phyloP scores from a whole-genome alignment of 1,284 basidiomycete species.

The Microbotryum silenes-acaulis region DNA sequence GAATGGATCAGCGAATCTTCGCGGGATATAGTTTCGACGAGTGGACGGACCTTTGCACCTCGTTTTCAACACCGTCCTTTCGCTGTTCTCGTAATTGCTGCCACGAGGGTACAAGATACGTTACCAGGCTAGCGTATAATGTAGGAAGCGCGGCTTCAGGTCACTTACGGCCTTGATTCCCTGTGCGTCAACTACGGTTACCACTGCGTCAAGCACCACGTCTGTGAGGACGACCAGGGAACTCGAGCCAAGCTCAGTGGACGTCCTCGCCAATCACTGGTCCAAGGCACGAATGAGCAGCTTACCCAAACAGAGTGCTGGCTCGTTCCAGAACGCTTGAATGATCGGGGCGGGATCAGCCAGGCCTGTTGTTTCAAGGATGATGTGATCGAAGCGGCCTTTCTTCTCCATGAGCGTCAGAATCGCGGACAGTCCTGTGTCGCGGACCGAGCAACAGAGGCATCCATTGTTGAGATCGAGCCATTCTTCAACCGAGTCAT shows the following conservation, averaged over 20 bases:
- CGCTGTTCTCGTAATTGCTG: constrained; percentile 78
- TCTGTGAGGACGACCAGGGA: constrained; percentile 52
- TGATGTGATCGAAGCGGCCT: constrained; percentile 81
- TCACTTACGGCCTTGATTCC: constrained; percentile 23
- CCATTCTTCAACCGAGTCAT: constrained; percentile 59
- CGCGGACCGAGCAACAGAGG: constrained; percentile 88
- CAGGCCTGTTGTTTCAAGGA: constrained; percentile 85
- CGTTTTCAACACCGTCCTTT: constrained; percentile 58
- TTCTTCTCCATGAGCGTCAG: constrained; percentile 53
- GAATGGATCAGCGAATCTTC: not conserved
- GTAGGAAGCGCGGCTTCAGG: not conserved
- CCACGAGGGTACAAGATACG: not conserved
- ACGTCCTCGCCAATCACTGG: constrained; percentile 61
- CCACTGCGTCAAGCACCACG: constrained; percentile 75
- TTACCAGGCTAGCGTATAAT: not conserved
- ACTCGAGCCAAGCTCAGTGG: not conserved
- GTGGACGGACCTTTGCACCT: constrained; percentile 56
- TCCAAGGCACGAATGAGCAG: not conserved
- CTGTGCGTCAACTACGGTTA: constrained; percentile 76
- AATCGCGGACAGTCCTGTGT: constrained; percentile 79
- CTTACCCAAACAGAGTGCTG: constrained; percentile 22
- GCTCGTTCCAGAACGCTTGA: constrained; percentile 31
- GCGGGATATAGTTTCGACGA: constrained; percentile 39
- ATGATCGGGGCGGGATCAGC: constrained; percentile 68
- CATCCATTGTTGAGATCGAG: constrained; percentile 88